These are phyloP conservation scores for Phylloporus scabripes DNA, from an alignment of 768 basidiomycete genomes.

Conservation along the genomic window DNA sequence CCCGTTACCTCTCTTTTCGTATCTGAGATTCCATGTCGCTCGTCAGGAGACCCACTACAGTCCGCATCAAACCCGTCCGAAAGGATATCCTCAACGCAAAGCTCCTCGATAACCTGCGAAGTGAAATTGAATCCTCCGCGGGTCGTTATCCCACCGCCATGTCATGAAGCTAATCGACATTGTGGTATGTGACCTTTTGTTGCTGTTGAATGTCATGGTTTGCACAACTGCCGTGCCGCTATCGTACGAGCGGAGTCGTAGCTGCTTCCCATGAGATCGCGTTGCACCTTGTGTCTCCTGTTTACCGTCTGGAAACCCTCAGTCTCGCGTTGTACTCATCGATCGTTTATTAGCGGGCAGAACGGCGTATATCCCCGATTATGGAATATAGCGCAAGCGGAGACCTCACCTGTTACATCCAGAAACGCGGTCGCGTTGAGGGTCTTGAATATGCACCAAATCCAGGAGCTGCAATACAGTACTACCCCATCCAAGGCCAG, in stretches of 20 bases:
- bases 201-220: background rate
- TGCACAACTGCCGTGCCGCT: background rate
- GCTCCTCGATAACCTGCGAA: constrained; percentile 95
- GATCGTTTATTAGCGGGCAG: constrained; percentile 48
- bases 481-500: constrained; percentile 86
- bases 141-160: constrained; percentile 87
- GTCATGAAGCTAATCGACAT: constrained; percentile 92
- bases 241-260: background rate
- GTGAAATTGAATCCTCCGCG: constrained; percentile 96
- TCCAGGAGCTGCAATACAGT: constrained; percentile 65
- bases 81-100: constrained; percentile 84
- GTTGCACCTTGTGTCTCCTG: background rate
- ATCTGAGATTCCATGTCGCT: background rate
- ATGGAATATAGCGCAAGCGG: constrained; percentile 98
- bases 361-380: constrained; percentile 83
- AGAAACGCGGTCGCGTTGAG: constrained; percentile 92
- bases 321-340: constrained; percentile 7
- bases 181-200: constrained; percentile 50
- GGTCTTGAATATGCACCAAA: constrained; percentile 76
- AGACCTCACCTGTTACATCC: constrained; percentile 94
- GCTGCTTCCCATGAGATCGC: background rate
- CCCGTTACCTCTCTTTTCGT: background rate
- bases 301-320: background rate
- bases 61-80: constrained; percentile 86
- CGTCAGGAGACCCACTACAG: constrained; percentile 60